Conservation (phyloP, 306 rosid species). For the Glycine tomentella region DNA sequence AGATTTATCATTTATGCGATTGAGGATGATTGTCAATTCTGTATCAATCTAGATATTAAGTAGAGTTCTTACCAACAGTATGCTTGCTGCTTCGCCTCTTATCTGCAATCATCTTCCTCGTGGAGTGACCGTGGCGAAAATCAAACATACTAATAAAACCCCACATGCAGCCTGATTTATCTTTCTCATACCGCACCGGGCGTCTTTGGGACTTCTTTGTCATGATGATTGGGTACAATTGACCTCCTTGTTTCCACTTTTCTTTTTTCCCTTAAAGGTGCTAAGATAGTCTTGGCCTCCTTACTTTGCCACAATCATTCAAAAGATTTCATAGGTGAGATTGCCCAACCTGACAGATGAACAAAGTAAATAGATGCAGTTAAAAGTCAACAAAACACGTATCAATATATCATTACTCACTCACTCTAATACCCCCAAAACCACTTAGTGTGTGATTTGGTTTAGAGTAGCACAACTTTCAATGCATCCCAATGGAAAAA, state of each 20-base stretch:
- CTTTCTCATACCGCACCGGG: constrained; percentile 73
- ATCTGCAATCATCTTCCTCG: constrained; percentile 79
- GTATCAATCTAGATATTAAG: constrained; percentile 19
- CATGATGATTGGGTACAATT: constrained; percentile 54
- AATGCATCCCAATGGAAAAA: too few relatives aligned
- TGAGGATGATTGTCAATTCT: constrained; percentile 38
- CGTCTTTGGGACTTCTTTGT: constrained; percentile 85
- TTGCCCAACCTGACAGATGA: constrained; percentile 48
- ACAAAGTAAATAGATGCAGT: constrained; percentile 43
- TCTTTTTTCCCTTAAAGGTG: background rate
- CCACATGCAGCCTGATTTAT: constrained; percentile 97
- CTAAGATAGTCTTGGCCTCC: constrained; percentile 40
- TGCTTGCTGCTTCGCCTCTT: constrained; percentile 72
- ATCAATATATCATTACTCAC: background rate
- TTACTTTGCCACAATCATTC: constrained; percentile 27
- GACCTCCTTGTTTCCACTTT: constrained; percentile 23
- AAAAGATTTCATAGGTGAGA: constrained; percentile 42
- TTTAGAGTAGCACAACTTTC: too few relatives aligned
- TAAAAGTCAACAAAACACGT: background rate
- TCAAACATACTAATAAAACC: constrained; percentile 94
- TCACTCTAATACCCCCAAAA: constrained; percentile 21
- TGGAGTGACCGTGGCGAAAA: constrained; percentile 84
- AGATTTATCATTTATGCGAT: background rate
- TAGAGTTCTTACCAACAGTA: constrained; percentile 65
- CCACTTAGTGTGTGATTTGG: background rate